Evolutionary conservation across 306 rosid genomes (phyloP).

Genomic region (Corylus avellana): DNA sequence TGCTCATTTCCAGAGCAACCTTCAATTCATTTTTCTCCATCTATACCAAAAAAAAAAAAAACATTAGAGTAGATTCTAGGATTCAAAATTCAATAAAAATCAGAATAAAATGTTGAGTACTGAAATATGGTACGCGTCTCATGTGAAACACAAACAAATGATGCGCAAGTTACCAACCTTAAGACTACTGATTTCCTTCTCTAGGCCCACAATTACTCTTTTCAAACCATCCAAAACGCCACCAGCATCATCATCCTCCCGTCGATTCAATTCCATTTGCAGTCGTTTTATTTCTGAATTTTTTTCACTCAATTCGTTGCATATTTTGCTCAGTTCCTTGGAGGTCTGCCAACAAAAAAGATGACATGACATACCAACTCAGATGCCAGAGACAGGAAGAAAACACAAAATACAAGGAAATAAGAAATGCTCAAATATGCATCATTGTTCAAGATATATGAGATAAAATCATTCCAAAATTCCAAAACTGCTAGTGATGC

Average conservation of each 20-base stretch:
- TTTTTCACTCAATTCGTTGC: constrained; percentile 62
- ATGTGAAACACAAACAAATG: constrained; percentile 8
- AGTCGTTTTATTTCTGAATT: constrained; percentile 53
- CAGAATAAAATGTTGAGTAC: constrained; percentile 6
- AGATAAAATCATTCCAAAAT: too few relatives aligned
- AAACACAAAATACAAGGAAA: not conserved
- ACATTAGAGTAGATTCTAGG: constrained; percentile 23
- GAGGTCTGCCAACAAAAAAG: constrained; percentile 51
- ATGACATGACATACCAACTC: constrained; percentile 18
- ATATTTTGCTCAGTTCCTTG: constrained; percentile 52
- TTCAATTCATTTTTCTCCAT: constrained; percentile 73
- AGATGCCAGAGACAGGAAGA: constrained; percentile 31
- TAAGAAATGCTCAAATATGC: not conserved
- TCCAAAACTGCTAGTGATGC: too few relatives aligned
- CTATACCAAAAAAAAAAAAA: constrained; percentile 39
- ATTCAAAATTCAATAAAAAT: constrained; percentile 11
- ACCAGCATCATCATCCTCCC: constrained; percentile 40
- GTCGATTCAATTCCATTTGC: constrained; percentile 64
- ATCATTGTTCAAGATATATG: too few relatives aligned
- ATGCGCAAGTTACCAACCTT: constrained; percentile 57
- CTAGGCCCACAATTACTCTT: constrained; percentile 56
- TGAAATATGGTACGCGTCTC: not conserved
- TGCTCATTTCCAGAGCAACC: constrained; percentile 58
- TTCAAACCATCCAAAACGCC: constrained; percentile 50
- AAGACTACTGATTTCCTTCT: constrained; percentile 73